phyloP scores from a whole-genome alignment of 495 filamentous ascomycete genomes.

The Podospora tetraspora region DNA sequence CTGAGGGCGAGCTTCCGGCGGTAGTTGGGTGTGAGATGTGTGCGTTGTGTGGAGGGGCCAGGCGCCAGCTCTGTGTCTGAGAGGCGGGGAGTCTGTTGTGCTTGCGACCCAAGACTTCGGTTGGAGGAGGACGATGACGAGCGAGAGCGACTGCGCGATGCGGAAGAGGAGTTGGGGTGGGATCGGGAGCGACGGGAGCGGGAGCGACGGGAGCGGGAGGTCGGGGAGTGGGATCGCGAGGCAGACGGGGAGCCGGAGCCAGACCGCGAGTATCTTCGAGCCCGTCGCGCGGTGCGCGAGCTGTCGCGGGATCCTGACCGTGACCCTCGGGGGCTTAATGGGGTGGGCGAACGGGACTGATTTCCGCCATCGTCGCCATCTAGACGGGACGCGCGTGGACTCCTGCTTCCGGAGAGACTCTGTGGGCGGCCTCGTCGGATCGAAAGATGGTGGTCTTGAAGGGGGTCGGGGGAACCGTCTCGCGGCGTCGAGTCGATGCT shows the following conservation, averaged over 20 bases:
- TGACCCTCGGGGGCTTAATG: slow-evolving; percentile 20
- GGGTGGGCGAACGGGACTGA: slow-evolving; percentile 33
- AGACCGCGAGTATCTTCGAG: slow-evolving; percentile 21
- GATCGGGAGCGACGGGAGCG: slow-evolving; percentile 34
- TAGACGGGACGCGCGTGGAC: slow-evolving; percentile 9
- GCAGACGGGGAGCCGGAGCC: slow-evolving; percentile 28
- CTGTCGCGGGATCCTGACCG: slow-evolving; percentile 23
- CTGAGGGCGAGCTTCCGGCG: slow-evolving; percentile 43
- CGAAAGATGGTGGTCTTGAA: slow-evolving; percentile 31
- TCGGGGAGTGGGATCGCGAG: slow-evolving; percentile 40
- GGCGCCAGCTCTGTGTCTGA: slow-evolving; percentile 15
- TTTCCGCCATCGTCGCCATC: slow-evolving; percentile 21
- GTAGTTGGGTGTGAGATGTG: slow-evolving; percentile 34
- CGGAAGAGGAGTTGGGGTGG: slow-evolving; percentile 27
- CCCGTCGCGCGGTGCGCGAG: slow-evolving; percentile 19
- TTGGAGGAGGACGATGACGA: slow-evolving; percentile 16
- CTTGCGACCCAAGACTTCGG: not conserved
- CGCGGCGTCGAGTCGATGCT: slow-evolving; percentile 34
- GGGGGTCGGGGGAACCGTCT: slow-evolving; percentile 27
- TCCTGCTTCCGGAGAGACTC: slow-evolving; percentile 32
- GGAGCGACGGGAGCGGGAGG: slow-evolving; percentile 29
- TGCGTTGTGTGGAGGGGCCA: slow-evolving; percentile 8
- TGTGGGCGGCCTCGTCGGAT: slow-evolving; percentile 35
- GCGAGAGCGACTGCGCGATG: slow-evolving; percentile 17
- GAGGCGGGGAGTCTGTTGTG: not conserved